Conservation (phyloP, 768 basidiomycete genomes). For the Suillus fuscotomentosus region DNA sequence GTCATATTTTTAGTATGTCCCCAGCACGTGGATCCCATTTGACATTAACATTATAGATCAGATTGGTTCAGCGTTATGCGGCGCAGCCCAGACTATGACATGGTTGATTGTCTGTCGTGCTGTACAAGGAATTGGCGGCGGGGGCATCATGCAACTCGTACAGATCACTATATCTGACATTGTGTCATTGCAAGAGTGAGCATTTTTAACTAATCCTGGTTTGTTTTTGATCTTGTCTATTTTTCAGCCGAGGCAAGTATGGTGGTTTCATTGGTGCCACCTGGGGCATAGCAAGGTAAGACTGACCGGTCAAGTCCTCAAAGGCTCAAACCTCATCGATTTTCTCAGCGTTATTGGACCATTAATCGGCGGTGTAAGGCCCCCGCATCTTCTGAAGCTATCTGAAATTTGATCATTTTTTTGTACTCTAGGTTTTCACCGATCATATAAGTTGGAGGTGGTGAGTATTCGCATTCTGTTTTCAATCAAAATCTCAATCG, state of each 20-base stretch:
- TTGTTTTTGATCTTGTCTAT: not conserved
- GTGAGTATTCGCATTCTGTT: slow-evolving; percentile 20
- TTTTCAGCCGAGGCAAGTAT: slow-evolving; percentile 38
- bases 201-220: not conserved
- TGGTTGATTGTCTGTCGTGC: slow-evolving; percentile 43
- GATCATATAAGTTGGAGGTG: slow-evolving; percentile 40
- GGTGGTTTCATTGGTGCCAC: slow-evolving; percentile 38
- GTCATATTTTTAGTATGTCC: slow-evolving; percentile 34
- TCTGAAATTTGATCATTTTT: not conserved
- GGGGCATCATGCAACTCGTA: slow-evolving; percentile 36
- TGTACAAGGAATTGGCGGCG: slow-evolving; percentile 44
- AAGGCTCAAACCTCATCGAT: not conserved
- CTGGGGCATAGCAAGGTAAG: slow-evolving; percentile 40
- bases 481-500: not conserved
- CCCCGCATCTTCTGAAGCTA: not conserved
- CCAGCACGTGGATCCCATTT: not conserved
- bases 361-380: slow-evolving; percentile 35
- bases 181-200: slow-evolving; percentile 30
- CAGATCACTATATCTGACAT: slow-evolving; percentile 43
- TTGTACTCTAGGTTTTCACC: slow-evolving; percentile 26
- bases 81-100: slow-evolving; percentile 40
- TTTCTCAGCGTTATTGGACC: slow-evolving; percentile 40
- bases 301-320: not conserved
- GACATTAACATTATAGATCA: slow-evolving; percentile 6
- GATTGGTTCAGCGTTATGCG: slow-evolving; percentile 41